Evolutionary conservation across 768 basidiomycete species (phyloP).

Genomic region (Amanita rubescens): DNA sequence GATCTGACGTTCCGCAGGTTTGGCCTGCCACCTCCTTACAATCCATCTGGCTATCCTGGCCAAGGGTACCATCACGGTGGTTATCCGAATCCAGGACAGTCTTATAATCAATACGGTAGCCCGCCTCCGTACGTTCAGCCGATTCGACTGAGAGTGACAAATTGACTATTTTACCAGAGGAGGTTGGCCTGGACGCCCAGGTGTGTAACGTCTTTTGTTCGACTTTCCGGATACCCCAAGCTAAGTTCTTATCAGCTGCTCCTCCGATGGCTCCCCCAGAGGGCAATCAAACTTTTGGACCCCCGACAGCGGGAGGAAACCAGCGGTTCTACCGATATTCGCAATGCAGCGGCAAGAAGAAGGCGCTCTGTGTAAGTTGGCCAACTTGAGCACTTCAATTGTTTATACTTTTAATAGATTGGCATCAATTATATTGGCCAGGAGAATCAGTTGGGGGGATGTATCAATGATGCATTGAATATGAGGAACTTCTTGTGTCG

Average conservation of each 20-base stretch:
- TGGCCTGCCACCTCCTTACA: too few species aligned
- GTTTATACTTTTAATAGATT: constrained; percentile 40
- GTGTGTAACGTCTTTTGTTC: neutral
- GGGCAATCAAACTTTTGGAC: constrained; percentile 58
- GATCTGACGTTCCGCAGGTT: too few species aligned
- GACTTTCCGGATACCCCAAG: neutral
- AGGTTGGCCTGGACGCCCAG: constrained; percentile 13
- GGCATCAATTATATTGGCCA: constrained; percentile 85
- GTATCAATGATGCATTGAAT: constrained; percentile 88
- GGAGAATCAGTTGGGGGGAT: constrained; percentile 63
- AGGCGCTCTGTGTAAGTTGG: constrained; percentile 72
- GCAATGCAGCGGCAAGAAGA: constrained; percentile 81
- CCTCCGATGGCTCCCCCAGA: constrained; percentile 49
- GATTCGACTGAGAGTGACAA: constrained; percentile 11
- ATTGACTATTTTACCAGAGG: constrained; percentile 9
- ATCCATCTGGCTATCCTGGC: neutral
- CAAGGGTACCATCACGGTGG: neutral
- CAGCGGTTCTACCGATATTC: constrained; percentile 77
- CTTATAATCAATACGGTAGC: constrained; percentile 7
- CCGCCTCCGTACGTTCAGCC: constrained; percentile 14
- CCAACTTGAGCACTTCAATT: neutral
- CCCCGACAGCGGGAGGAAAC: constrained; percentile 41
- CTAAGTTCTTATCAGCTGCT: constrained; percentile 17
- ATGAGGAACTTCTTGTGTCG: constrained; percentile 70
- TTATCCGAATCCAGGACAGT: too few species aligned